Conservation (phyloP, 1,284 basidiomycete species). For the Xerocomus cyaneibrunnescens region DNA sequence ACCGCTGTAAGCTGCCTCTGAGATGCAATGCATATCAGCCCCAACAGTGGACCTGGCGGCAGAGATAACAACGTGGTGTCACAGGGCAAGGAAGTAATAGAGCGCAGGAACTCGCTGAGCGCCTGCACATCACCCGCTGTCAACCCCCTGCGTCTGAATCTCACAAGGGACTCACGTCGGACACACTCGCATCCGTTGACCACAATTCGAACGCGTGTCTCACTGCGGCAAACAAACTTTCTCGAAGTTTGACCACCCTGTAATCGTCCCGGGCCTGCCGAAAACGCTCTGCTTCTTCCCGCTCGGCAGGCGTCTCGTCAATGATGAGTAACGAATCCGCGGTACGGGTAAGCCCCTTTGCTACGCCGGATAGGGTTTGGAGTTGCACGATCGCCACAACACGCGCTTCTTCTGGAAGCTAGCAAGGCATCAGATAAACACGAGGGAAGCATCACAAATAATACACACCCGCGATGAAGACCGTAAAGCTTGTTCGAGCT, state of each 20-base stretch:
- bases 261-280: conserved; percentile 62
- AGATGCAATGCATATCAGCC: conserved; percentile 73
- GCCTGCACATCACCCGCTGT: conserved; percentile 45
- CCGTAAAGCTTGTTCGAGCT: conserved; percentile 61
- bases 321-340: conserved; percentile 67
- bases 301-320: conserved; percentile 53
- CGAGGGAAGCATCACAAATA: neutral
- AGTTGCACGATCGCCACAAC: conserved; percentile 63
- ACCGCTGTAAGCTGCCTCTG: conserved; percentile 74
- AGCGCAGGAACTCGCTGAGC: conserved; percentile 77
- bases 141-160: neutral
- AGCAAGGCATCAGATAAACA: conserved; percentile 5
- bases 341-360: conserved; percentile 78
- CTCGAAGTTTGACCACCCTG: conserved; percentile 61
- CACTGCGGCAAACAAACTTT: conserved; percentile 60
- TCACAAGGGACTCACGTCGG: conserved; percentile 55
- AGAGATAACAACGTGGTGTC: conserved; percentile 79
- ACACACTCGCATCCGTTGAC: conserved; percentile 75
- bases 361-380: conserved; percentile 77
- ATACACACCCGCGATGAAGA: conserved; percentile 49
- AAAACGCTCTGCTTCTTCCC: conserved; percentile 53
- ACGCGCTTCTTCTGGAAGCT: conserved; percentile 72
- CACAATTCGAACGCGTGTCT: conserved; percentile 63
- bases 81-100: conserved; percentile 69
- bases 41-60: conserved; percentile 73